These are phyloP conservation scores for Chytriomyces sp. DNA, from an alignment of 192 early-diverging fungal genomes.

Conservation along the genomic window DNA sequence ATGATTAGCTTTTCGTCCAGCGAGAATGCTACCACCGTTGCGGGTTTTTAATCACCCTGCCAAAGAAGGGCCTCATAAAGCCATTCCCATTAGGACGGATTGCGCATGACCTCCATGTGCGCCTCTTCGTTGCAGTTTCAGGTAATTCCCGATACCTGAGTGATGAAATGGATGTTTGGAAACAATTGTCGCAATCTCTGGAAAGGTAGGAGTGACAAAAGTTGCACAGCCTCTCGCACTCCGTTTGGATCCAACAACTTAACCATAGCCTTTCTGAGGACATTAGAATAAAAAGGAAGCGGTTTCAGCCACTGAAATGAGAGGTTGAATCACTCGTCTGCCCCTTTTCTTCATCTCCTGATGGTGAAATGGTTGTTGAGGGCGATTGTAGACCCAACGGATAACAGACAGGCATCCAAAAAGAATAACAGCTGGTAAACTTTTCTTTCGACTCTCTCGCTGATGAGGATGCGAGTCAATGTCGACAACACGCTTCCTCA, in stretches of 20 bases:
- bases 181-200: slow-evolving; percentile 59
- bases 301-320: no score
- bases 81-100: background rate
- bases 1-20: slow-evolving; percentile 75
- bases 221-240: slow-evolving; percentile 71
- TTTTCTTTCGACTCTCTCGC: no score
- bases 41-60: slow-evolving; percentile 68
- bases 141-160: slow-evolving; percentile 67
- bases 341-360: no score
- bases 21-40: slow-evolving; percentile 75
- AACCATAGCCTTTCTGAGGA: slow-evolving; percentile 77
- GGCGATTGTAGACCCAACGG: no score
- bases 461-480: no score
- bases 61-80: background rate
- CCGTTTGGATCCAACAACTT: slow-evolving; percentile 82
- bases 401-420: no score
- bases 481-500: no score
- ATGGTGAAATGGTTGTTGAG: no score
- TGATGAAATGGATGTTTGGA: slow-evolving; percentile 73
- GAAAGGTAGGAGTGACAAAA: slow-evolving; percentile 60
- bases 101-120: no score
- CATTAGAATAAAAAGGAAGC: slow-evolving; percentile 58
- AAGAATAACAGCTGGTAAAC: no score
- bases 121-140: slow-evolving; percentile 74
- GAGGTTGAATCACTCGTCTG: no score